Evolutionary conservation across 177 flowering plant genomes (phyloP), one percentile per base, ranked within the genome.

Genomic region (Vitis hybrid): DNA sequence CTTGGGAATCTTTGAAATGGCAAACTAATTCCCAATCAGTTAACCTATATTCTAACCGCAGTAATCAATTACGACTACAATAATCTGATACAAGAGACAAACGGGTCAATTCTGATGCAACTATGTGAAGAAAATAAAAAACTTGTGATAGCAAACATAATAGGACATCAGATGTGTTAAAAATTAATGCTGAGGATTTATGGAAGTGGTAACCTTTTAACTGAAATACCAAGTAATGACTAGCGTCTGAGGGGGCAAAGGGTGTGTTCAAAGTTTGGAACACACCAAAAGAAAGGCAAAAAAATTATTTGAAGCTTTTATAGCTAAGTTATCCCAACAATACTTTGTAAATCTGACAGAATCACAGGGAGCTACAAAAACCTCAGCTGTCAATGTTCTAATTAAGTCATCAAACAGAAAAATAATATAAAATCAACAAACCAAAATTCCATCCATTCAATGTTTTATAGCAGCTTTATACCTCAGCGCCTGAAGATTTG

Each of bases 401-500:
- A 46, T 46, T 5, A 62, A n/a, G 10, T 3, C 6, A 55, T 48
- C 49, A 24, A 56, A 58, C 3, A 59, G 5, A 60, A 9, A 6
- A 60, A 21, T 13, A 10, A 2, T 7, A 48, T 46, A 21, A 24
- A 9, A 24, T 19, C 18, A 11, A 35, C 46, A 35, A 35, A 35
- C 46, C 46, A 35, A 35, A 35, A 35, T 35, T 35, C 46, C 46
- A 35, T 35, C 46, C 46, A 35, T 32, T 57, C 3, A 12, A 35
- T 19, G 3, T 66, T 21, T 40, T 6, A 46, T 3, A 67, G 18
- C 12, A 70, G 1, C 50, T 56, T 51, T 64, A 57, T 76, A 95
- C 99, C 94, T 91, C 94, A n/a, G 89, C 82, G 40, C 73, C 76
- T 59, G 84, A 60, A 65, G 81, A 76, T 66, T 75, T 79, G 68